Evolutionary conservation across 2,329 filamentous ascomycete genomes (phyloP).

Genomic region (Diplodia seriata): DNA sequence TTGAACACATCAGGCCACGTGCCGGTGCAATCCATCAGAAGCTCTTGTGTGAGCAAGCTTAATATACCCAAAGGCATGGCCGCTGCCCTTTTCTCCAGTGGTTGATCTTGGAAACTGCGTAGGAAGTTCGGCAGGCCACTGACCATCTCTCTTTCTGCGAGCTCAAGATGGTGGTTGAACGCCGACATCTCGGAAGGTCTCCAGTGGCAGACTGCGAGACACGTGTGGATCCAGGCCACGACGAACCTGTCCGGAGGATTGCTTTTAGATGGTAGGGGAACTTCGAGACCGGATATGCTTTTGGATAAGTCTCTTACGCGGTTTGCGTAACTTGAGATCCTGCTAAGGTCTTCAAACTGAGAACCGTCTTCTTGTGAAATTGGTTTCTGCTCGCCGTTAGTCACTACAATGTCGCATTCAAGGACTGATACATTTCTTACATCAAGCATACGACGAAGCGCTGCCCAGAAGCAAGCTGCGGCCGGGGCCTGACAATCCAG

Average conservation of each 20-base stretch:
- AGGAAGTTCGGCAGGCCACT: conserved; percentile 3
- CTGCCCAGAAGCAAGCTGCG: conserved; percentile 8
- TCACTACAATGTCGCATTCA: not conserved
- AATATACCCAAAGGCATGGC: conserved; percentile 14
- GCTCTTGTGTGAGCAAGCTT: conserved; percentile 16
- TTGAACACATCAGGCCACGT: conserved; percentile 9
- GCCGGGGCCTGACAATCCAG: conserved; percentile 5
- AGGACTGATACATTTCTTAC: not conserved
- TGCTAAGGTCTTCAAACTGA: not conserved
- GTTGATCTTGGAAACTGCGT: conserved; percentile 9
- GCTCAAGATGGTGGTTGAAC: not conserved
- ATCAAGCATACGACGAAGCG: not conserved
- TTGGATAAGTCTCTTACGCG: conserved; percentile 6
- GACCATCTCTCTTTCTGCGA: not conserved
- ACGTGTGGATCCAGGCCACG: conserved; percentile 23
- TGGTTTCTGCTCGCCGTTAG: not conserved
- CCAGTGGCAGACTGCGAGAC: conserved; percentile 20
- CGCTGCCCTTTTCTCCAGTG: conserved; percentile 6
- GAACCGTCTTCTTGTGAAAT: not conserved
- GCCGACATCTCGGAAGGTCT: not conserved
- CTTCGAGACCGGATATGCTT: conserved; percentile 4
- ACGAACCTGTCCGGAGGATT: conserved; percentile 21
- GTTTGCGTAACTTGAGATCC: not conserved
- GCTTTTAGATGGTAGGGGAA: not conserved
- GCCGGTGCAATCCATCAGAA: conserved; percentile 7